phyloP scores from a whole-genome alignment of 805 yeast genomes.

The Lipomyces spencermartinsiae region DNA sequence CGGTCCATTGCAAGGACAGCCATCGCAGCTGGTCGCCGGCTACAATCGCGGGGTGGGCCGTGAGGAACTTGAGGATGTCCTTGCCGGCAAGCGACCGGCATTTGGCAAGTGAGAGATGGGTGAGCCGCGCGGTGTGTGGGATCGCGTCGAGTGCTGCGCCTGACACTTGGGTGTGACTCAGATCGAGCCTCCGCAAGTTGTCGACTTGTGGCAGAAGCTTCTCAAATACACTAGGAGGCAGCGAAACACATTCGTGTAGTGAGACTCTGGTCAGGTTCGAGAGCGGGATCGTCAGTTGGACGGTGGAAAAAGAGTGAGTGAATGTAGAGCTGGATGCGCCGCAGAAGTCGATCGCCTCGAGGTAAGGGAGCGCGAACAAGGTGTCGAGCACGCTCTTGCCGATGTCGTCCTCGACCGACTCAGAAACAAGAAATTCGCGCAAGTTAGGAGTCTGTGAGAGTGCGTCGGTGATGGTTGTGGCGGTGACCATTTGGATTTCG shows the following conservation, averaged over 20 bases:
- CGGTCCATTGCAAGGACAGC: slow-evolving; percentile 69
- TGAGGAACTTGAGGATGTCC: slow-evolving; percentile 70
- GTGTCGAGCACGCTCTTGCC: slow-evolving; percentile 61
- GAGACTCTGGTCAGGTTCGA: slow-evolving; percentile 58
- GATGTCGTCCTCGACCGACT: slow-evolving; percentile 83
- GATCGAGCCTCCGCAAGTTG: slow-evolving; percentile 69
- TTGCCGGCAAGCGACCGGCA: slow-evolving; percentile 57
- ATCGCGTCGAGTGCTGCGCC: slow-evolving; percentile 63
- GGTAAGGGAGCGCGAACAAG: slow-evolving; percentile 61
- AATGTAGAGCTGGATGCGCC: slow-evolving; percentile 78
- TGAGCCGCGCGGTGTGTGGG: slow-evolving; percentile 63
- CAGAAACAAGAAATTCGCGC: slow-evolving; percentile 80
- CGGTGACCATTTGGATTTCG: slow-evolving; percentile 83
- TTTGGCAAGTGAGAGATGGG: slow-evolving; percentile 67
- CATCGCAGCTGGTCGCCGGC: slow-evolving; percentile 54
- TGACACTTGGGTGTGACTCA: slow-evolving; percentile 80
- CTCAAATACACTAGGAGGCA: slow-evolving; percentile 62
- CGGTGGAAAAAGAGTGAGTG: slow-evolving; percentile 59
- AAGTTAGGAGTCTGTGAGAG: slow-evolving; percentile 66
- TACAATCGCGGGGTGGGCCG: slow-evolving; percentile 66
- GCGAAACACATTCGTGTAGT: slow-evolving; percentile 86
- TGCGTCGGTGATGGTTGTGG: slow-evolving; percentile 69
- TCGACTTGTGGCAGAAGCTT: slow-evolving; percentile 63
- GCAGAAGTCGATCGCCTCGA: slow-evolving; percentile 83
- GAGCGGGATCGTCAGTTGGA: slow-evolving; percentile 40